Conservation (phyloP, 768 basidiomycete species). For the Xanthoconium stramineum region DNA sequence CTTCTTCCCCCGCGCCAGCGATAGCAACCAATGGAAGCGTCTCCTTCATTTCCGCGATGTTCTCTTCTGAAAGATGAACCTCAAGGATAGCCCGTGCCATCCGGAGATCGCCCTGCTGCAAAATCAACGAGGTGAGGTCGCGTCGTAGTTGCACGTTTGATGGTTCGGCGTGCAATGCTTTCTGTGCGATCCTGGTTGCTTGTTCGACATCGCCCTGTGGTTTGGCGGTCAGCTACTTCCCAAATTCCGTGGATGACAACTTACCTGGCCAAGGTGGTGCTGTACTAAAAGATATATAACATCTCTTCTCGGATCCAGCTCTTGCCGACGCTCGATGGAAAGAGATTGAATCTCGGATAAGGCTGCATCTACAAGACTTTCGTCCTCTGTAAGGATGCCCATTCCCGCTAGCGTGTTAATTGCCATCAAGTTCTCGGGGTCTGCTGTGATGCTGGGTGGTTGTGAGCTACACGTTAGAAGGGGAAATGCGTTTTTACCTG, state of each 20-base stretch:
- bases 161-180: slow-evolving; percentile 57
- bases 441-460: slow-evolving; percentile 60
- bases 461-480: slow-evolving; percentile 14
- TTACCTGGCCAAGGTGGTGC: slow-evolving; percentile 71
- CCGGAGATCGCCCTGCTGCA: slow-evolving; percentile 44
- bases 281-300: slow-evolving; percentile 70
- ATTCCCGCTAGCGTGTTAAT: slow-evolving; percentile 87
- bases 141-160: slow-evolving; percentile 45
- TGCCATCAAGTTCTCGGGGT: slow-evolving; percentile 76
- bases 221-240: neutral
- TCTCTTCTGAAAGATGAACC: slow-evolving; percentile 27
- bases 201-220: slow-evolving; percentile 45
- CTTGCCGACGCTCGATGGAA: slow-evolving; percentile 59
- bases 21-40: slow-evolving; percentile 53
- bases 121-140: slow-evolving; percentile 50
- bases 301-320: slow-evolving; percentile 67
- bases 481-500: slow-evolving; percentile 49
- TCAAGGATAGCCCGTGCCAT: slow-evolving; percentile 48
- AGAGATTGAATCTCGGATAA: slow-evolving; percentile 75
- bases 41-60: slow-evolving; percentile 36
- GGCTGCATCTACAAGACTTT: slow-evolving; percentile 79
- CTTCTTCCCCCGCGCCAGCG: slow-evolving; percentile 32
- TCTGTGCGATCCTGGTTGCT: slow-evolving; percentile 54
- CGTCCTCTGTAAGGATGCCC: slow-evolving; percentile 79
- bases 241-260: neutral